Percentiles rank a stretch among this genome's conserved stretches.
Evolutionary conservation across 257 asterid genomes (phyloP).

Genomic region (Fraxinus americana): DNA sequence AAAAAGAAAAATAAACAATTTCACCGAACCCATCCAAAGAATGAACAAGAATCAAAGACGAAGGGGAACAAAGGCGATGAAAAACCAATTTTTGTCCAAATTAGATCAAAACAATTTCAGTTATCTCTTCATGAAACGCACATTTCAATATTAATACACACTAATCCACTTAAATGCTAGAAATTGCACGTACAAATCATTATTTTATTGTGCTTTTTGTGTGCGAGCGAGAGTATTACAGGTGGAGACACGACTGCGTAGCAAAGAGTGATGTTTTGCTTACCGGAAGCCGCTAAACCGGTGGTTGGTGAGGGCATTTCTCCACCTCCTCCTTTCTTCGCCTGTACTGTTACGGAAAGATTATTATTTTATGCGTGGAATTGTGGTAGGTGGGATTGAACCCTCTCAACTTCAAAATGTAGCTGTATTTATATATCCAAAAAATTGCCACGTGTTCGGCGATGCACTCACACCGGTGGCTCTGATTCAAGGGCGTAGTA

Average conservation of each 20-base stretch:
- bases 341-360: neutral
- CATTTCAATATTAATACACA: neutral
- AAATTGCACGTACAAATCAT: neutral
- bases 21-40: neutral
- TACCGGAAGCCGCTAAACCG: neutral
- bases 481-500: too few species aligned
- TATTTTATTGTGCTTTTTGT: neutral
- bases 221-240: neutral
- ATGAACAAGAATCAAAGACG: neutral
- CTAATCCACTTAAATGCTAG: neutral
- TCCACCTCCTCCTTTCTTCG: neutral
- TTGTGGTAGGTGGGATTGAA: slow-evolving; percentile 5
- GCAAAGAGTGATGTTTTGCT: neutral
- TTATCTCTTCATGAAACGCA: neutral
- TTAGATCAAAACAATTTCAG: neutral
- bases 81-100: neutral
- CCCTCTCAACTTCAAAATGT: neutral
- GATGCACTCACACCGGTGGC: neutral
- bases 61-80: neutral
- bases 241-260: neutral
- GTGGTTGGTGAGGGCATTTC: neutral
- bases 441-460: neutral
- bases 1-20: neutral
- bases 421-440: neutral
- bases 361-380: neutral